Evolutionary conservation across 805 yeast species (phyloP), one percentile per base, ranked within the genome.

Genomic region (Komagataella populi): DNA sequence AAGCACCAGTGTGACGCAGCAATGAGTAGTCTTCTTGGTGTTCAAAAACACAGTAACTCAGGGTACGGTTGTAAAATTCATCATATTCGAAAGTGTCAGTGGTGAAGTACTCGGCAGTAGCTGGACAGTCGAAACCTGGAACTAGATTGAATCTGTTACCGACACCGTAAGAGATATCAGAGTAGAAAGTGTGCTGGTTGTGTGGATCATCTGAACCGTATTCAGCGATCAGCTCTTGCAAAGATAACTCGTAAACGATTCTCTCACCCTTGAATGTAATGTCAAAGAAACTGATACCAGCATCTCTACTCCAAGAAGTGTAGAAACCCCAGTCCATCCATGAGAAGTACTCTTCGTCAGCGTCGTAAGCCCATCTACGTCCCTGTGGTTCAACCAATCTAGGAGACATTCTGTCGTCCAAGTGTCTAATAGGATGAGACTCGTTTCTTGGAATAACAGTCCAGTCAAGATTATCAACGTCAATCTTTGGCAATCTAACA

Each of bases 261-360:
- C 65, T 58, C 54, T 62, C 65, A 46, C 65, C 65, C 49, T 61
- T 60, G 54, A 60, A 61, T 53, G 55, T 60, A 18, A 62, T 48
- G 48, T 62, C 63, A 51, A 55, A 59, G 44, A 61, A 46, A 6
- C 62, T 51, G 54, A 60, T 22, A 47, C 64, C 65, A 4, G 49
- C 46, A 47, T 61, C 65, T 53, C 64, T 58, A 23, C 52, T 47
- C 63, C 63, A 61, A 2, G 61, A 54, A 46, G 54, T 49, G 36
- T 53, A 61, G 51, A 61, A 59, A 50, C 57, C 60, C 65, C 65
- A 61, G 50, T 60, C 64, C 63, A 61, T 59, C 65, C 65, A 60
- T 4, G 59, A 54, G 56, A 61, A 61, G 53, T 59, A 61, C 52
- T 63, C 56, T 39, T 61, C 63, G 6, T 45, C 30, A 49, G 59